Base-by-base conservation (phyloP, 371 early-diverging fungal genomes). In the Mycotypha africana region DNA sequence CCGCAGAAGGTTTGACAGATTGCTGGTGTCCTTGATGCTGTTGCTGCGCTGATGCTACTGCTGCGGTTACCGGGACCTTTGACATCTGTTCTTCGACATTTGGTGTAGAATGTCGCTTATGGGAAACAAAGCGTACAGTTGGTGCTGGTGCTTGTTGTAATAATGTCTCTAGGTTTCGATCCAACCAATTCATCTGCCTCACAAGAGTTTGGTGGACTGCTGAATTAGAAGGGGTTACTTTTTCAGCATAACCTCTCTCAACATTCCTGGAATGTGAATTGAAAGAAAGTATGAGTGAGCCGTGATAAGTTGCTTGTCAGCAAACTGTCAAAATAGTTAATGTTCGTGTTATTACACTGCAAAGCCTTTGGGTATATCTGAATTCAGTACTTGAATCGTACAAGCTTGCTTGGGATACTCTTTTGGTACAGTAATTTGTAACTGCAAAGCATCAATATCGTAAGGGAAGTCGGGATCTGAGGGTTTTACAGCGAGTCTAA, bases 391-490 rank as follows among this genome's bases (percentile, higher is more conserved):
- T 34, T 53, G 49, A 30, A 84, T 49, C 2, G 60, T 41, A 42
- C 74, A 70, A 3, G 56, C 54, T 11, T 45, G 10, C 3, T 39
- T 36, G 3, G 83, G 79, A 37, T 79, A 78, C 6, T 45, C 47
- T 12, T 36, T 50, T 4, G 84, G 84, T 16, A 85, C 57, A 15
- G 37, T 45, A 5, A 86, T 49, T 24, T 73, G 68, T 11, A 84
- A 34, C 34, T 65, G 54, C 12, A 86, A 72, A n/a, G 63, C 36
- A 14, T 76, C 76, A 33, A 87, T 70, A 33, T 87, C 88, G 54
- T 74, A 87, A 1, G 88, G 86, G 49, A 87, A 87, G 49, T 87
- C 88, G 21, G 88, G 88, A 55, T 87, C 88, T 5, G 77, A 70
- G 0, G 85, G 85, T 10, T 58, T 49, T 24, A 87, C 55, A 16